These are phyloP conservation scores for Candida xyloterini DNA, from an alignment of 805 yeast species.

Conservation along the genomic window DNA sequence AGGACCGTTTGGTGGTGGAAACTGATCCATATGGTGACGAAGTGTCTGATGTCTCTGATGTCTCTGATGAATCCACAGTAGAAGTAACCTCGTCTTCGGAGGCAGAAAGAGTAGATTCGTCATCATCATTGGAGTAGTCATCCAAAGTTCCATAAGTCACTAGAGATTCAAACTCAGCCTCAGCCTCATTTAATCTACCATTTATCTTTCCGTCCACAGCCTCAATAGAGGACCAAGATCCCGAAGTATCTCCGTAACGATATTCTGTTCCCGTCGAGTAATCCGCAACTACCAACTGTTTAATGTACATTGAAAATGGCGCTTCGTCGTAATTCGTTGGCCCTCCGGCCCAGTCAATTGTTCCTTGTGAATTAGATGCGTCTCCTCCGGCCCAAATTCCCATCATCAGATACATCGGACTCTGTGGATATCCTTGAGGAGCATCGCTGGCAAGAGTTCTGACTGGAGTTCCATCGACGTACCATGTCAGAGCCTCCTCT, in stretches of 20 bases:
- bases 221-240: slow-evolving; percentile 57
- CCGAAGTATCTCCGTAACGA: slow-evolving; percentile 51
- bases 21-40: slow-evolving; percentile 13
- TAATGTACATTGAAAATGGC: slow-evolving; percentile 67
- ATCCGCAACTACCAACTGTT: slow-evolving; percentile 60
- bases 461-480: slow-evolving; percentile 63
- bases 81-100: background rate
- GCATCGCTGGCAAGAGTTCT: slow-evolving; percentile 58
- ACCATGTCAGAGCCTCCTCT: slow-evolving; percentile 61
- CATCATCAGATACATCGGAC: slow-evolving; percentile 73
- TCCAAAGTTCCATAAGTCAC: slow-evolving; percentile 27
- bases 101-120: slow-evolving; percentile 1
- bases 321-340: slow-evolving; percentile 58
- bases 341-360: slow-evolving; percentile 85
- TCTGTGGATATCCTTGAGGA: slow-evolving; percentile 77
- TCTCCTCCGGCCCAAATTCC: slow-evolving; percentile 89
- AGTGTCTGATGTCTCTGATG: background rate
- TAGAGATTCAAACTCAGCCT: slow-evolving; percentile 39
- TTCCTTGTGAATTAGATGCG: slow-evolving; percentile 57
- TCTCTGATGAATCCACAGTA: slow-evolving; percentile 2
- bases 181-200: slow-evolving; percentile 53
- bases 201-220: slow-evolving; percentile 58
- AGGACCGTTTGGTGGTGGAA: slow-evolving; percentile 13
- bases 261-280: slow-evolving; percentile 65
- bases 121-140: slow-evolving; percentile 1